Conservation (phyloP, 768 basidiomycete species). For the Tylopilus rubrobrunneus region DNA sequence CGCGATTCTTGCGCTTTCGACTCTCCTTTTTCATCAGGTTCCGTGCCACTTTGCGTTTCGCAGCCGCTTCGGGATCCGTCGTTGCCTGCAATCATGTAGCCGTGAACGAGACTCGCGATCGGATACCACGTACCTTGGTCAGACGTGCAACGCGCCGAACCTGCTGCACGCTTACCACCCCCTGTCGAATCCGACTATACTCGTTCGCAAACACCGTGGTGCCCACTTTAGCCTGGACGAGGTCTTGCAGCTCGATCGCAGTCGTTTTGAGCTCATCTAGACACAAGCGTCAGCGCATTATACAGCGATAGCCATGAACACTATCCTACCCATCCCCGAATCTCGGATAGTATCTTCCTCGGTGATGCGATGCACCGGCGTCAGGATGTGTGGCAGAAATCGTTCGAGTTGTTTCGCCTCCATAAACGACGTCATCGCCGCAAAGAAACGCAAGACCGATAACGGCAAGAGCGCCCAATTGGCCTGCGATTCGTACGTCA, state of each 20-base stretch:
- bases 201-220: constrained; percentile 72
- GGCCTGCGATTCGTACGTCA: constrained; percentile 39
- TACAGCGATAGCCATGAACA: background rate
- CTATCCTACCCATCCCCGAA: constrained; percentile 63
- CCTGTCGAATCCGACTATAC: constrained; percentile 80
- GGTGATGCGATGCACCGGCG: constrained; percentile 80
- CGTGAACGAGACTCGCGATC: no score
- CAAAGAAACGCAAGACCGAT: constrained; percentile 87
- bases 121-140: constrained; percentile 36
- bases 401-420: constrained; percentile 51
- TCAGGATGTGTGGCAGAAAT: constrained; percentile 81
- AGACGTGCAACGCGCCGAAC: constrained; percentile 66
- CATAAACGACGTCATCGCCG: constrained; percentile 81
- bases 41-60: constrained; percentile 67
- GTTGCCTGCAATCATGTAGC: constrained; percentile 42
- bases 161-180: constrained; percentile 58
- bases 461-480: constrained; percentile 84
- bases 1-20: constrained; percentile 68
- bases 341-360: constrained; percentile 87
- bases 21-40: constrained; percentile 81
- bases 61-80: constrained; percentile 71
- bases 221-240: constrained; percentile 85
- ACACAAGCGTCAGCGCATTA: background rate
- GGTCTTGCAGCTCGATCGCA: constrained; percentile 79
- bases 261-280: constrained; percentile 81